phyloP scores from a whole-genome alignment of 2,329 filamentous ascomycete genomes.

The Thermothelomyces thermophilus region DNA sequence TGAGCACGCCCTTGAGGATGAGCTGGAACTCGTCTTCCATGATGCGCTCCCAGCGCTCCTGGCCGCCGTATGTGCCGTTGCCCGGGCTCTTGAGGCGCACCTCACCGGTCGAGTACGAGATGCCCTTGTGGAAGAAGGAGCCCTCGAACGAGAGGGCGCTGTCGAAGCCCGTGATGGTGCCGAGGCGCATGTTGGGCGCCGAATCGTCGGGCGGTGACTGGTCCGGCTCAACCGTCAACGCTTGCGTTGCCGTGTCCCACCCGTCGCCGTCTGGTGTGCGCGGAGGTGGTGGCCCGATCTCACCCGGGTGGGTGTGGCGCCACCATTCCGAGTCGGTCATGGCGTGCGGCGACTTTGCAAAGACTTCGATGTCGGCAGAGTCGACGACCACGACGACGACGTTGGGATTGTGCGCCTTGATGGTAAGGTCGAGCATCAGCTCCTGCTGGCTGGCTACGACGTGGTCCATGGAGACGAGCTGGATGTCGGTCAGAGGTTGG shows the following conservation, averaged over 20 bases:
- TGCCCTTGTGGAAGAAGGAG: slow-evolving; percentile 71
- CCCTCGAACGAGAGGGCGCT: slow-evolving; percentile 84
- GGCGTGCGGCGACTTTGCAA: slow-evolving; percentile 87
- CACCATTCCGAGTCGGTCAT: slow-evolving; percentile 61
- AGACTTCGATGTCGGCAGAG: slow-evolving; percentile 84
- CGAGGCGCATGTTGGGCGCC: slow-evolving; percentile 83
- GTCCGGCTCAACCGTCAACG: background rate
- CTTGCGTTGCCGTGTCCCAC: slow-evolving; percentile 23
- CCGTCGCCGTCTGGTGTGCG: background rate
- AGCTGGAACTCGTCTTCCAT: slow-evolving; percentile 89
- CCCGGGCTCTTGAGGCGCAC: slow-evolving; percentile 77
- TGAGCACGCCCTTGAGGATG: slow-evolving; percentile 83
- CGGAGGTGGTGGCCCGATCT: slow-evolving; percentile 19
- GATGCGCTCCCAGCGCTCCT: slow-evolving; percentile 82
- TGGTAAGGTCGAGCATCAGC: slow-evolving; percentile 85
- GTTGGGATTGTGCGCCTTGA: slow-evolving; percentile 87
- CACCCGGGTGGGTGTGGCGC: slow-evolving; percentile 36
- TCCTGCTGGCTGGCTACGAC: slow-evolving; percentile 92
- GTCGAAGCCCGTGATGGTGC: slow-evolving; percentile 79
- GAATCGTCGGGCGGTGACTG: slow-evolving; percentile 45
- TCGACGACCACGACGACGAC: slow-evolving; percentile 81
- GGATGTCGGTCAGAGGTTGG: slow-evolving; percentile 73
- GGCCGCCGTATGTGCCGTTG: slow-evolving; percentile 81
- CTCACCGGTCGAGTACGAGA: slow-evolving; percentile 70
- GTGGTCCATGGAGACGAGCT: slow-evolving; percentile 75